Conservation (phyloP, 164 flowering plant genomes). For the Hamamelis virginiana region DNA sequence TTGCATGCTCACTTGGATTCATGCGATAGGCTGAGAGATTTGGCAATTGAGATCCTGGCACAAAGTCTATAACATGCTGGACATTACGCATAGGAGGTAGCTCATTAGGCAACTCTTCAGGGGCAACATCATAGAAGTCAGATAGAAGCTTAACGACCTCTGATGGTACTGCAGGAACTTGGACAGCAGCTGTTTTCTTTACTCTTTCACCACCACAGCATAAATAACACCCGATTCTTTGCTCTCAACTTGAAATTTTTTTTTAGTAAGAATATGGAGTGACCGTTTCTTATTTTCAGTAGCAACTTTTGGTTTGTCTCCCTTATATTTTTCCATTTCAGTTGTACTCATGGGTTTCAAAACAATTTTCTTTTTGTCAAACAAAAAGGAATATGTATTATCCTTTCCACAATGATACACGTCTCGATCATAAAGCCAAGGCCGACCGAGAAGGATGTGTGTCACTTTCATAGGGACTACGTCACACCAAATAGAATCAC, state of each 20-base stretch:
- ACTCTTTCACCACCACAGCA: background rate
- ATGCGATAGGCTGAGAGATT: constrained; percentile 4
- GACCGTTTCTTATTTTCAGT: background rate
- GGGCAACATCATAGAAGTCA: constrained; percentile 5
- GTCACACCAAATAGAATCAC: constrained; percentile 4
- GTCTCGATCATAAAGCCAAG: constrained; percentile 5
- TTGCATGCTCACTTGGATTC: background rate
- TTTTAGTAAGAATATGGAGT: background rate
- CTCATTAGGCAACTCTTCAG: constrained; percentile 4
- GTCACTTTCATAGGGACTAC: background rate
- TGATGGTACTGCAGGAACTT: background rate
- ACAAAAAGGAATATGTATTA: background rate
- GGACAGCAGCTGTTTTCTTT: background rate
- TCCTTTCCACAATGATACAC: background rate
- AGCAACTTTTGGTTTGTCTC: background rate
- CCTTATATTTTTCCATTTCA: background rate
- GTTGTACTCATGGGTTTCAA: background rate
- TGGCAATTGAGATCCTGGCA: background rate
- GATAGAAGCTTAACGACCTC: background rate
- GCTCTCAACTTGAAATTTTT: background rate
- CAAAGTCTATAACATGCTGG: background rate
- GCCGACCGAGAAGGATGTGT: background rate
- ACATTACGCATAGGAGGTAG: background rate
- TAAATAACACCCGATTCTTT: background rate
- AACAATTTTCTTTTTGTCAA: background rate